Base-by-base conservation (phyloP, 2,329 filamentous ascomycete genomes). In the Mycosphaerelloides madeirae region DNA sequence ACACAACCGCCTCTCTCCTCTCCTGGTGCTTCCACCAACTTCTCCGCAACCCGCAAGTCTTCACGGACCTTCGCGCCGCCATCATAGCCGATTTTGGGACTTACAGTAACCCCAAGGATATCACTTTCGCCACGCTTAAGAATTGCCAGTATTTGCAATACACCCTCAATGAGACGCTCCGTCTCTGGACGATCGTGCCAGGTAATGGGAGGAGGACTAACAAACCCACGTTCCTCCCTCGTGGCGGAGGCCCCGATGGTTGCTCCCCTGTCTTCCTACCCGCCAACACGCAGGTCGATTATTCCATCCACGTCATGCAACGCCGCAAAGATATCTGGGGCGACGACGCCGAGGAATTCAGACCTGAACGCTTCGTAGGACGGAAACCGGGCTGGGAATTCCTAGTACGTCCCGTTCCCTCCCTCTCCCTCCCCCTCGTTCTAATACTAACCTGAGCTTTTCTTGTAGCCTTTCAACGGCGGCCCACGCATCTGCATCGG, bases 401-500 rank as follows among this genome's bases (percentile, higher is more conserved):
- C 39, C 34, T 67, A n/a, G n/a, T n/a, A n/a, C n/a, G n/a, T n/a
- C n/a, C n/a, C n/a, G n/a, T n/a, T n/a, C n/a, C n/a, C n/a, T n/a
- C n/a, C n/a, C n/a, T n/a, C n/a, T n/a, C n/a, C n/a, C n/a, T n/a
- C 29, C 63, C 63, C 0, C 65, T 66, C 49, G 63, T 62, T 38
- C 61, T n/a, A 59, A 59, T n/a, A n/a, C n/a, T n/a, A n/a, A n/a
- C n/a, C n/a, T n/a, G n/a, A n/a, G n/a, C n/a, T n/a, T n/a, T n/a
- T n/a, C n/a, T n/a, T n/a, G n/a, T n/a, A n/a, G 8, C 57, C 59
- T 6, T 38, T 38, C 25, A 46, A 48, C 32, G 49, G 42, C 14
- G 59, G 89, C 0, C 87, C 88, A 2, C 73, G 89, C 41, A 87
- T 85, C 61, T 95, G 90, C 63, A 95, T 95, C 54, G 90, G 90